phyloP scores from a whole-genome alignment of 768 basidiomycete species.

The Artomyces pyxidatus region DNA sequence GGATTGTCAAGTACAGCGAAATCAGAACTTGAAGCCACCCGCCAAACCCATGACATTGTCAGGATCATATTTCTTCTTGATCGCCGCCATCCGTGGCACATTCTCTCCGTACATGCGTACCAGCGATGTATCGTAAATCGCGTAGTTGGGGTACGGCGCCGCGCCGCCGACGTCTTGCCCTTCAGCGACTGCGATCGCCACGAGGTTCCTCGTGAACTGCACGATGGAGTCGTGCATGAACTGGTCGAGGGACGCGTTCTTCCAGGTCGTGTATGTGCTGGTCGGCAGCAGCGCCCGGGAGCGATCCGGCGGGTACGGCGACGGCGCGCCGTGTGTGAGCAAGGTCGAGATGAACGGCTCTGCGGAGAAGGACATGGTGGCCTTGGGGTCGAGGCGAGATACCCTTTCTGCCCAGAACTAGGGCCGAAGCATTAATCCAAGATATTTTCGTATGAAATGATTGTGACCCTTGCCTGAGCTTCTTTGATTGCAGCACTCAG shows the following conservation, averaged over 20 bases:
- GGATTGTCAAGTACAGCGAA: neutral
- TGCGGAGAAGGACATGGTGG: slow-evolving; percentile 4
- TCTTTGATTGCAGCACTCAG: no score
- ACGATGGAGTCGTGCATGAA: neutral
- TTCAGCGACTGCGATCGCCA: slow-evolving; percentile 5
- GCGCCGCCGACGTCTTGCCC: slow-evolving; percentile 11
- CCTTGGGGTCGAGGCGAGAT: neutral
- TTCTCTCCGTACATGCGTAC: slow-evolving; percentile 13
- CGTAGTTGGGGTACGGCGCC: slow-evolving; percentile 16
- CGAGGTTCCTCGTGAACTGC: neutral
- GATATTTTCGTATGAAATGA: no score
- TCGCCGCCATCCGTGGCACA: slow-evolving; percentile 6
- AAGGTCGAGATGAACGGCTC: slow-evolving; percentile 10
- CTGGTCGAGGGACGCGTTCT: neutral
- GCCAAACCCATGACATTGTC: slow-evolving; percentile 15
- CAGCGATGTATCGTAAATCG: slow-evolving; percentile 10
- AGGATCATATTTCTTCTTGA: slow-evolving; percentile 10
- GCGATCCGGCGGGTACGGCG: slow-evolving; percentile 16
- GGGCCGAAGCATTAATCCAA: neutral
- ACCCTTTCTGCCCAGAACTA: slow-evolving; percentile 2
- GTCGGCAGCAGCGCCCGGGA: slow-evolving; percentile 11
- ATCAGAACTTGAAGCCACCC: slow-evolving; percentile 17
- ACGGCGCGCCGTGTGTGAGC: slow-evolving; percentile 3
- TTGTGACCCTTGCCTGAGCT: no score
- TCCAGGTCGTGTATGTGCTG: slow-evolving; percentile 13